Evolutionary conservation across 2,329 filamentous ascomycete genomes (phyloP), one percentile per base, ranked within the genome.

Genomic region (Aspergillus carbonarius): DNA sequence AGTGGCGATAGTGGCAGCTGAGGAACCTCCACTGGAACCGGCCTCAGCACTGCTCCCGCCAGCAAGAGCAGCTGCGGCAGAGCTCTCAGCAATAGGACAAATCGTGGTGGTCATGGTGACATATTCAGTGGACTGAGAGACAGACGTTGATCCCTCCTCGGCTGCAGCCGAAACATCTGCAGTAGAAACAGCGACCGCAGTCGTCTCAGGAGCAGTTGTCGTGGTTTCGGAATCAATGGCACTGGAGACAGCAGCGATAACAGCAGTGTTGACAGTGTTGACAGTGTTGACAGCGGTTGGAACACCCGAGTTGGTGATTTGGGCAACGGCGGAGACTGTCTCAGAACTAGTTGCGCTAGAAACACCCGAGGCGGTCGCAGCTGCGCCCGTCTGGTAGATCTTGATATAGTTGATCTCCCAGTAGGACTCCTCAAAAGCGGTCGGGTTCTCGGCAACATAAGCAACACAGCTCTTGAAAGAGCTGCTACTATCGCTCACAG

Each of bases 381-480:
- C n/a, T 15, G 9, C 42, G 1, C 69, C 68, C 10, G 61, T 56
- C 60, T 75, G 66, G 68, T 82, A 92, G n/a, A 91, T 82, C 76
- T 85, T 87, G 70, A 92, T 79, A 20, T 82, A 87, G 72, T 89
- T 89, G 75, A 96, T 84, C 60, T 87, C 79, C 90, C 91, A 96
- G 78, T 89, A 96, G 1, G 90, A 85, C 39, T 95, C 82, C 51
- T 78, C 74, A 73, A 93, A 96, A 23, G 81, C 87, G 8, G 75
- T 70, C 0, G 92, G 89, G 73, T 93, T 89, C 62, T 82, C 76
- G 46, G 81, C 81, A 25, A 96, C 92, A 72, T 86, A 96, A 32
- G 86, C 85, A 37, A 86, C 74, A 77, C 93, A 96, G 65, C 72
- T 74, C 39, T 74, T 78, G 89, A 95, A 10, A 82, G 88, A 52